Base-by-base conservation (phyloP, 176 grass and related monocot species). In the Typha latifolia region DNA sequence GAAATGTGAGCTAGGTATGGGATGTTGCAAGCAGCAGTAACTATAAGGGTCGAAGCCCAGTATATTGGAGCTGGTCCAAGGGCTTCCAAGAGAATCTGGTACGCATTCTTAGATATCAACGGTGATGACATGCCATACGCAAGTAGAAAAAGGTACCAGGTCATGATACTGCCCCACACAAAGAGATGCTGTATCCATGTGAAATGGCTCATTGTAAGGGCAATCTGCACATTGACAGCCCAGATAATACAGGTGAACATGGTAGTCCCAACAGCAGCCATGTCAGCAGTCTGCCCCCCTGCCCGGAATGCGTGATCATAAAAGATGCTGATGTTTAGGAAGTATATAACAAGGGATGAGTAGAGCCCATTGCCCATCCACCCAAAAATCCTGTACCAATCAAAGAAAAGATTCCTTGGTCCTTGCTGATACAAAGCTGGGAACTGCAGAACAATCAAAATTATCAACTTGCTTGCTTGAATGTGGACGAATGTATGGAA, bases 171-270 rank as follows among this genome's bases (percentile, higher is more conserved):
- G 67, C 94, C 94, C 83, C 89, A 99, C 4, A 99, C 94, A 73
- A 93, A 90, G 59, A 99, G 11, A 74, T 93, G 86, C 48, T 93
- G 94, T 68, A 99, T 99, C 94, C 94, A 99, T 34, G 94, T 99
- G 81, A 99, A 99, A 86, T 99, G 89, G 76, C 86, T 90, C 94
- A 99, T 99, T 77, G 89, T 99, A 55, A 93, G 79, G 32, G 84
- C 83, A 69, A 99, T 99, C 75, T 99, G 94, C 52, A 99, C 75
- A 77, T 99, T 99, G 32, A 99, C 89, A 55, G 89, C 86, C 86
- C 94, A 99, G 73, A 99, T 90, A 78, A 93, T 99, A 70, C 89
- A 99, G 49, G 95, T 93, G 64, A 99, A 99, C 89, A 99, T 99
- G 69, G 89, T 74, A 56, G 86, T 99, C 69, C 95, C 95, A 11